These are phyloP conservation scores for Backusella macrospora DNA, from an alignment of 192 early-diverging fungal species.

Conservation along the genomic window DNA sequence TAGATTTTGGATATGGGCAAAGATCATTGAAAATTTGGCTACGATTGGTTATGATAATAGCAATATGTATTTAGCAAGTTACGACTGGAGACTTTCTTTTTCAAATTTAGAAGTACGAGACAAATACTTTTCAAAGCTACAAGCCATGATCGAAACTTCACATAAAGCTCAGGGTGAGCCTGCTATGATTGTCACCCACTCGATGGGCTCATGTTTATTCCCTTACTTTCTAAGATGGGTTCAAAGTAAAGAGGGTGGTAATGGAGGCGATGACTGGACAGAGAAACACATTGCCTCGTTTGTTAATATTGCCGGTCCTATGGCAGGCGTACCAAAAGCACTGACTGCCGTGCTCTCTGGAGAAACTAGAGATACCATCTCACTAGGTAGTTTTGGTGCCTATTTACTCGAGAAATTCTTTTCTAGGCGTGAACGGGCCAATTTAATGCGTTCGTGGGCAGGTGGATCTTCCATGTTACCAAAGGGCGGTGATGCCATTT, in stretches of 20 bases:
- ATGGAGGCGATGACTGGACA: conserved; percentile 72
- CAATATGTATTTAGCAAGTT: conserved; percentile 83
- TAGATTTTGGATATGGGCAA: conserved; percentile 88
- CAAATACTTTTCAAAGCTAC: conserved; percentile 78
- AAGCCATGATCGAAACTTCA: conserved; percentile 68
- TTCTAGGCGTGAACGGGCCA: conserved; percentile 68
- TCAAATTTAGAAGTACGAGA: conserved; percentile 80
- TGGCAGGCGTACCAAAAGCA: conserved; percentile 86
- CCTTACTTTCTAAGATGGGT: conserved; percentile 91
- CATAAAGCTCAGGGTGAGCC: conserved; percentile 57
- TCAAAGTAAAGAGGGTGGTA: conserved; percentile 63
- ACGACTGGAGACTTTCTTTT: conserved; percentile 88
- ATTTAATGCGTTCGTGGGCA: conserved; percentile 83
- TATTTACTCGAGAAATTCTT: conserved; percentile 86
- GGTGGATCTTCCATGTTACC: conserved; percentile 77
- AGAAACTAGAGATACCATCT: conserved; percentile 85
- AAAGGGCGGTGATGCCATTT: conserved; percentile 80
- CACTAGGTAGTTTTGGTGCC: conserved; percentile 70
- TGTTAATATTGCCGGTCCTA: conserved; percentile 84
- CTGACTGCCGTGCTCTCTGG: conserved; percentile 73
- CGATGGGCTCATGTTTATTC: conserved; percentile 70
- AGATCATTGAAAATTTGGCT: conserved; percentile 79
- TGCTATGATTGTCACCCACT: conserved; percentile 59
- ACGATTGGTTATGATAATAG: conserved; percentile 84
- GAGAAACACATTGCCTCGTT: conserved; percentile 77